Conservation (phyloP, 2,329 filamentous ascomycete species). For the Neonectria faginata region DNA sequence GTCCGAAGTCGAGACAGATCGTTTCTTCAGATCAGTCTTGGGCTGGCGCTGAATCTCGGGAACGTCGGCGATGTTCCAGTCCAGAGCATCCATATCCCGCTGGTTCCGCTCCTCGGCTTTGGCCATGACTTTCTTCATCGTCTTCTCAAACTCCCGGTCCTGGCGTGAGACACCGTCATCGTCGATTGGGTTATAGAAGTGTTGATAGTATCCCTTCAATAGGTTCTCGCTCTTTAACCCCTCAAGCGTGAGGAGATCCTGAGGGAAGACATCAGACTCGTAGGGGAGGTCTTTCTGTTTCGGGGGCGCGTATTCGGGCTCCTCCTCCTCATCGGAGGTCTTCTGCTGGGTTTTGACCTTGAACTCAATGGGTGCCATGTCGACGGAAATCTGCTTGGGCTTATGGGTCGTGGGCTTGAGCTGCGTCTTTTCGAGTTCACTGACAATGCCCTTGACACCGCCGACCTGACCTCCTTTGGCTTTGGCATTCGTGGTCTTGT, state of each 20-base stretch:
- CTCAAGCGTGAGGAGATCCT: constrained; percentile 66
- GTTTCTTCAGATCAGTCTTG: constrained; percentile 23
- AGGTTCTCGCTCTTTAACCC: constrained; percentile 69
- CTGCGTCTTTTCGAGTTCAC: constrained; percentile 72
- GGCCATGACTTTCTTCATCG: constrained; percentile 62
- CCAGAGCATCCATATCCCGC: constrained; percentile 71
- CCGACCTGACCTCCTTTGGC: constrained; percentile 74
- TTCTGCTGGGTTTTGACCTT: constrained; percentile 68
- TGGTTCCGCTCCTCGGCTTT: constrained; percentile 75
- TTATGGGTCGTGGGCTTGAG: constrained; percentile 70
- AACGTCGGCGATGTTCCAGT: constrained; percentile 70
- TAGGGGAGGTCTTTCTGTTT: constrained; percentile 74
- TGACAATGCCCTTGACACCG: constrained; percentile 69
- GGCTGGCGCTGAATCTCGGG: constrained; percentile 54
- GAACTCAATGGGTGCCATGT: constrained; percentile 68
- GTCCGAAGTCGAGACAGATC: constrained; percentile 2
- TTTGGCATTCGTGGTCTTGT: constrained; percentile 98
- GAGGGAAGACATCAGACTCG: constrained; percentile 75
- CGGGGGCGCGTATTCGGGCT: constrained; percentile 92
- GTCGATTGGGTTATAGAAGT: constrained; percentile 72
- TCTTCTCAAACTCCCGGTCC: constrained; percentile 70
- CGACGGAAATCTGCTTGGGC: constrained; percentile 67
- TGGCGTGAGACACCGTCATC: constrained; percentile 73
- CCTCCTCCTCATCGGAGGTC: constrained; percentile 63
- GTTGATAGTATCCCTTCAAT: constrained; percentile 70